A percentile compares a stretch with the other conserved stretches of the same genome.
Conservation (phyloP, 2,329 filamentous ascomycete genomes). For the Plenodomus lindquistii region DNA sequence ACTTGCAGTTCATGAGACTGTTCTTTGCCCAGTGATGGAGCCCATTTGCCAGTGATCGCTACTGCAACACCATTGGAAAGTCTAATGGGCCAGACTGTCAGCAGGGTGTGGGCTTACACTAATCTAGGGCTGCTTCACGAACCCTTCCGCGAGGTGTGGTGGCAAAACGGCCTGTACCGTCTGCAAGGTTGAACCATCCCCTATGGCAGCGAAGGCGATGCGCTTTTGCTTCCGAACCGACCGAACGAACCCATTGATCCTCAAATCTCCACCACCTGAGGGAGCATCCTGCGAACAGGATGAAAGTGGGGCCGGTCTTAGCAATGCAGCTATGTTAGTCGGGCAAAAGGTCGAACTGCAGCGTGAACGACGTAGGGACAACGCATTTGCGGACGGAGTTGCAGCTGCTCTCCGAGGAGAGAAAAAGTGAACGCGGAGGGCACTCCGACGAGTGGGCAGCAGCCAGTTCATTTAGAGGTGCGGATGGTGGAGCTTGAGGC, state of each 20-base stretch:
- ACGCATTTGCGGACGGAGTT: slow-evolving; percentile 19
- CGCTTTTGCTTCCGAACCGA: slow-evolving; percentile 86
- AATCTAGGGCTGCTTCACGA: slow-evolving; percentile 42
- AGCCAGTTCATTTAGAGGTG: slow-evolving; percentile 33
- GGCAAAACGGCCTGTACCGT: slow-evolving; percentile 80
- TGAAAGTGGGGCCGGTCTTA: slow-evolving; percentile 55
- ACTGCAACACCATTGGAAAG: slow-evolving; percentile 82
- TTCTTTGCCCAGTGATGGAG: slow-evolving; percentile 66
- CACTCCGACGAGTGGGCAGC: slow-evolving; percentile 25
- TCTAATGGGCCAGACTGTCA: slow-evolving; percentile 52
- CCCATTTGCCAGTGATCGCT: slow-evolving; percentile 76
- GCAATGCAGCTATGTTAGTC: slow-evolving; percentile 51
- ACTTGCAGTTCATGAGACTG: slow-evolving; percentile 84
- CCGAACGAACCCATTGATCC: slow-evolving; percentile 76
- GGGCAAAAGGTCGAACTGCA: slow-evolving; percentile 35
- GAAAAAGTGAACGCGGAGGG: slow-evolving; percentile 23
- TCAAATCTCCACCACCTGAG: slow-evolving; percentile 31
- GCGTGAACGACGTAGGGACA: slow-evolving; percentile 26
- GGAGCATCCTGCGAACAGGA: slow-evolving; percentile 52
- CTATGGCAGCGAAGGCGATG: slow-evolving; percentile 79
- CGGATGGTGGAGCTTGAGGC: slow-evolving; percentile 18
- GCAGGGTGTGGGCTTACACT: slow-evolving; percentile 2
- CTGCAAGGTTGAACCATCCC: slow-evolving; percentile 81
- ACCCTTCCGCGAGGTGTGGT: slow-evolving; percentile 73
- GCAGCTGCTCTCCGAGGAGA: slow-evolving; percentile 19